phyloP scores from a whole-genome alignment of 2,329 filamentous ascomycete genomes.

The Pseudogymnoascus sp. region DNA sequence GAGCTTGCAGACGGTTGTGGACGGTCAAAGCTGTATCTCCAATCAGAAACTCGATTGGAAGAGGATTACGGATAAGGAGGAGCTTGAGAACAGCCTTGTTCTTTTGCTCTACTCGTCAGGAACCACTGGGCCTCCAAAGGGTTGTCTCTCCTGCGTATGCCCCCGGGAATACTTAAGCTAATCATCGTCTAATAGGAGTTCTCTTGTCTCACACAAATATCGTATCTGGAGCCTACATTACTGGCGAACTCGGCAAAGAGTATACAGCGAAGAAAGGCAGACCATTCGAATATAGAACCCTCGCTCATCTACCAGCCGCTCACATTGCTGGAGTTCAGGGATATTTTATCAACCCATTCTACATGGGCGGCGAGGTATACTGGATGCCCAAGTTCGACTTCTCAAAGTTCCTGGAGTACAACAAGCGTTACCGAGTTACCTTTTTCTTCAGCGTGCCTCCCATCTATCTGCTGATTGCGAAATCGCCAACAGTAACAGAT shows the following conservation, averaged over 20 bases:
- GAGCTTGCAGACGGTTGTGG: conserved; percentile 55
- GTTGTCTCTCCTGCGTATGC: not conserved
- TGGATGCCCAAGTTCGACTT: conserved; percentile 77
- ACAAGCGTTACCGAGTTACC: conserved; percentile 63
- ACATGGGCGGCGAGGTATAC: conserved; percentile 48
- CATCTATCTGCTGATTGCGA: conserved; percentile 64
- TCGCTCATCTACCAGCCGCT: conserved; percentile 40
- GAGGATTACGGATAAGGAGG: conserved; percentile 51
- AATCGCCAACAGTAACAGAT: conserved; percentile 56
- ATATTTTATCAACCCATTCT: conserved; percentile 40
- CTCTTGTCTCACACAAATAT: conserved; percentile 67
- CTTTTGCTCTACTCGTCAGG: conserved; percentile 74
- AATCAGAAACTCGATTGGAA: conserved; percentile 44
- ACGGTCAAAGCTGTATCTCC: conserved; percentile 43
- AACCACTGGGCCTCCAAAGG: conserved; percentile 77
- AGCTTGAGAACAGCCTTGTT: conserved; percentile 43
- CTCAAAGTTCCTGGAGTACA: conserved; percentile 58
- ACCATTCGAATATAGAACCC: conserved; percentile 32
- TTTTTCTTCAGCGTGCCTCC: conserved; percentile 64
- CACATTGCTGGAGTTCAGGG: conserved; percentile 43
- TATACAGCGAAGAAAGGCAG: conserved; percentile 22
- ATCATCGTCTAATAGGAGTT: conserved; percentile 49
- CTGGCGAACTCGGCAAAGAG: conserved; percentile 27
- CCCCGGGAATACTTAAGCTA: not conserved
- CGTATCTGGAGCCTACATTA: conserved; percentile 47